phyloP scores from a whole-genome alignment of 2,329 filamentous ascomycete genomes.

The Fusarium sp. region DNA sequence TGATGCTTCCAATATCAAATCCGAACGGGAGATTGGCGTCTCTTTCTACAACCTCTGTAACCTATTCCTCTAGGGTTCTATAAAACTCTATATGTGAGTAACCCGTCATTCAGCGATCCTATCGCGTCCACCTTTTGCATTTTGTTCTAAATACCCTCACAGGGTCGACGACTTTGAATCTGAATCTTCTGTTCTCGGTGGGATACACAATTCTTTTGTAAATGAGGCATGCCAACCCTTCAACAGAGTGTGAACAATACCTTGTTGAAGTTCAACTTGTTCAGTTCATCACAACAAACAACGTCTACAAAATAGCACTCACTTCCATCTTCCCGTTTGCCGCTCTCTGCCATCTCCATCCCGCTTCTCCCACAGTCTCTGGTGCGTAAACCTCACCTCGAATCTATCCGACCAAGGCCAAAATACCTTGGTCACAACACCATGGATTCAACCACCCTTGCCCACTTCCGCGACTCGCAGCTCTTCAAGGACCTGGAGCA shows the following conservation, averaged over 20 bases:
- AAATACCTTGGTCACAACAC: neutral
- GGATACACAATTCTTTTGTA: neutral
- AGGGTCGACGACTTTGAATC: neutral
- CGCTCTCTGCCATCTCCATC: neutral
- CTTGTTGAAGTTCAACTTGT: neutral
- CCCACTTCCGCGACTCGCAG: neutral
- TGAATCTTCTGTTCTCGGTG: neutral
- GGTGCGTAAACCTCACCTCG: neutral
- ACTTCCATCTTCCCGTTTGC: neutral
- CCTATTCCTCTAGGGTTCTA: neutral
- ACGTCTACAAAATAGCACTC: neutral
- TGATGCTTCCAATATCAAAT: neutral
- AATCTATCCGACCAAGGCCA: neutral
- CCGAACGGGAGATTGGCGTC: neutral
- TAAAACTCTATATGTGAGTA: neutral
- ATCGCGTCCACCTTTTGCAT: neutral
- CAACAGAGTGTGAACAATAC: neutral
- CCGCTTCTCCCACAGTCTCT: no score
- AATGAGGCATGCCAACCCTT: neutral
- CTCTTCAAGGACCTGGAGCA: constrained; percentile 15
- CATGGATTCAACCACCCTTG: neutral
- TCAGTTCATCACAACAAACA: neutral
- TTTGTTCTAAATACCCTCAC: neutral
- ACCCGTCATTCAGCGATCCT: neutral
- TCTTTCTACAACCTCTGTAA: neutral